Percentiles rank a stretch among this genome's conserved stretches.
Evolutionary conservation across 176 grass and related monocot genomes (phyloP).

Genomic region (Aegilops umbellulata): DNA sequence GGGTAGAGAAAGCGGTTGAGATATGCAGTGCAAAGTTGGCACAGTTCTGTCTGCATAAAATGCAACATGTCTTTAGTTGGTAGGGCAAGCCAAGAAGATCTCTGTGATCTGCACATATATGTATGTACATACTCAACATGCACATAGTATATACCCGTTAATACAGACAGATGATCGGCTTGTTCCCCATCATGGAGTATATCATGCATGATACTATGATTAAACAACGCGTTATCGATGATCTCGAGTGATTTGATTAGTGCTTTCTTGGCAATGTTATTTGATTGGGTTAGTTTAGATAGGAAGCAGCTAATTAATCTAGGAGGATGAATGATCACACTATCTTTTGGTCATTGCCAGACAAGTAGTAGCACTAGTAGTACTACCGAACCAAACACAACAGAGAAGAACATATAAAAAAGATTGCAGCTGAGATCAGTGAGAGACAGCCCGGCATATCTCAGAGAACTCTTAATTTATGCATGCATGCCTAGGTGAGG

Average conservation of each 20-base stretch:
- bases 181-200: slow-evolving; percentile 9
- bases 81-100: slow-evolving; percentile 26
- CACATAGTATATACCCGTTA: neutral
- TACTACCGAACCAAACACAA: neutral
- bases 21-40: slow-evolving; percentile 44
- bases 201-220: neutral
- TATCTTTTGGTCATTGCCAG: neutral
- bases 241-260: slow-evolving; percentile 33
- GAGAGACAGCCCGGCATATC: slow-evolving; percentile 27
- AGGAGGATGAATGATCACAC: neutral
- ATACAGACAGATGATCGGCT: neutral
- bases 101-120: neutral
- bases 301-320: too few species aligned
- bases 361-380: neutral
- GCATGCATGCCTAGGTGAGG: neutral
- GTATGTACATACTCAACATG: neutral
- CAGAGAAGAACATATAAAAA: neutral
- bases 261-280: neutral
- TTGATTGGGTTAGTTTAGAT: slow-evolving; percentile 1
- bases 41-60: slow-evolving; percentile 39
- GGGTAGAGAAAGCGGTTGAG: slow-evolving; percentile 39
- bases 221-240: neutral
- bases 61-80: slow-evolving; percentile 47
- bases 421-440: slow-evolving; percentile 6
- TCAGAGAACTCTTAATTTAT: neutral